Conservation (phyloP, 306 rosid species). For the Begonia loranthoides region DNA sequence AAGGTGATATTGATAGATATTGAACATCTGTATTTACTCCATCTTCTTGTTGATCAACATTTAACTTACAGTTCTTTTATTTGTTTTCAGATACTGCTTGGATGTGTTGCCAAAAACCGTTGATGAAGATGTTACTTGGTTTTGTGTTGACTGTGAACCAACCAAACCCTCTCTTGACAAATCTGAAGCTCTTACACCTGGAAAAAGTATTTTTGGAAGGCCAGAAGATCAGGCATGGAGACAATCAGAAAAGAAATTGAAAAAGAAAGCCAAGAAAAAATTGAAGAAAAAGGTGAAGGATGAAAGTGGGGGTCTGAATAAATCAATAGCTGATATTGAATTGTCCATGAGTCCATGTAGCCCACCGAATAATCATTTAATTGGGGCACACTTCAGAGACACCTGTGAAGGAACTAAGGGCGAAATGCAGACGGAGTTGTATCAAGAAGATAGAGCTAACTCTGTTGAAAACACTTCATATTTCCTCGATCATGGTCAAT, state of each 20-base stretch:
- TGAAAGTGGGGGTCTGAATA: conserved; percentile 6
- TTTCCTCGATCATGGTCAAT: no score
- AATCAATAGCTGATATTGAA: no score
- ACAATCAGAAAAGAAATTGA: conserved; percentile 2
- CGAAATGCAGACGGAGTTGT: conserved; percentile 6
- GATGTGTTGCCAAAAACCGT: conserved; percentile 21
- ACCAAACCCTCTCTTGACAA: conserved; percentile 8
- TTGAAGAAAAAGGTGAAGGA: conserved; percentile 1
- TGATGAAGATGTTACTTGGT: conserved; percentile 37
- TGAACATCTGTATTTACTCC: no score
- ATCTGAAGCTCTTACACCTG: conserved; percentile 5
- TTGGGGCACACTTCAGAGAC: conserved; percentile 12
- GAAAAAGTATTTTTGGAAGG: neutral
- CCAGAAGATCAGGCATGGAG: neutral
- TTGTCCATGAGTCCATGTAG: conserved; percentile 2
- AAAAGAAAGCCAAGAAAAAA: conserved; percentile 6
- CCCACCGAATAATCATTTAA: conserved; percentile 10
- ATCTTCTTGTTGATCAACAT: neutral
- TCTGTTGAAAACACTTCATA: conserved; percentile 4
- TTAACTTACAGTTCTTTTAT: neutral
- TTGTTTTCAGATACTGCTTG: conserved; percentile 43
- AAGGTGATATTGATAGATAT: no score
- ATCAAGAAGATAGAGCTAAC: conserved; percentile 16
- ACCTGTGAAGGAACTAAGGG: conserved; percentile 8
- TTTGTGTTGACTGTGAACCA: conserved; percentile 59